A percentile compares a stretch with the other conserved stretches of the same genome.
These are phyloP conservation scores for Laguncularia racemosa DNA, from an alignment of 345 rosid genomes.

Conservation along the genomic window DNA sequence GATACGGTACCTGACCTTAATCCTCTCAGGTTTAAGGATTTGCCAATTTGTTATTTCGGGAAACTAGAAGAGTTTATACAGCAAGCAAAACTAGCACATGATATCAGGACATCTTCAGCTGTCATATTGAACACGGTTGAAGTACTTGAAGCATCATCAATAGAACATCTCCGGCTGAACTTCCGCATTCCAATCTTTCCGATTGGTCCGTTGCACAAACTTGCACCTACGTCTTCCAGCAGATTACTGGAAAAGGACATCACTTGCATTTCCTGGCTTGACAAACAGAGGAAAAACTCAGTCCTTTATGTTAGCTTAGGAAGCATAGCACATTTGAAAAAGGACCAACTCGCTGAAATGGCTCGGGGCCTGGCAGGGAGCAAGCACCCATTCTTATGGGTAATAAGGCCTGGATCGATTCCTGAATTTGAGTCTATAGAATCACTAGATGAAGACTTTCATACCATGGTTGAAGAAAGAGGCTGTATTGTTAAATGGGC, in stretches of 20 bases:
- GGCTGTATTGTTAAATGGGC: constrained; percentile 45
- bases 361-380: constrained; percentile 22
- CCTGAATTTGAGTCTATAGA: constrained; percentile 1
- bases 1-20: constrained; percentile 8
- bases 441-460: constrained; percentile 1
- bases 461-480: constrained; percentile 17
- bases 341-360: constrained; percentile 16
- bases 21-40: constrained; percentile 20
- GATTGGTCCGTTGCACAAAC: constrained; percentile 10
- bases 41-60: constrained; percentile 12
- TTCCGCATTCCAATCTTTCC: constrained; percentile 10
- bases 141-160: constrained; percentile 9
- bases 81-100: background rate
- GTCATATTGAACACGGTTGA: constrained; percentile 12
- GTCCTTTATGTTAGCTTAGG: constrained; percentile 23
- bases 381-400: constrained; percentile 27
- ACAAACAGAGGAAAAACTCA: constrained; percentile 17
- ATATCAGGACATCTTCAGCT: constrained; percentile 2
- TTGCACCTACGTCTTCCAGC: constrained; percentile 4
- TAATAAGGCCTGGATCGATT: constrained; percentile 10
- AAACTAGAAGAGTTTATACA: constrained; percentile 5
- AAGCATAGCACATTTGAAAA: constrained; percentile 12
- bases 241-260: constrained; percentile 20
- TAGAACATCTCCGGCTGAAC: constrained; percentile 3
- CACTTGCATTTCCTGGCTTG: constrained; percentile 21